Evolutionary conservation across 1,284 basidiomycete genomes (phyloP), one percentile per base, ranked within the genome.

Genomic region (Trichosporon faecale): DNA sequence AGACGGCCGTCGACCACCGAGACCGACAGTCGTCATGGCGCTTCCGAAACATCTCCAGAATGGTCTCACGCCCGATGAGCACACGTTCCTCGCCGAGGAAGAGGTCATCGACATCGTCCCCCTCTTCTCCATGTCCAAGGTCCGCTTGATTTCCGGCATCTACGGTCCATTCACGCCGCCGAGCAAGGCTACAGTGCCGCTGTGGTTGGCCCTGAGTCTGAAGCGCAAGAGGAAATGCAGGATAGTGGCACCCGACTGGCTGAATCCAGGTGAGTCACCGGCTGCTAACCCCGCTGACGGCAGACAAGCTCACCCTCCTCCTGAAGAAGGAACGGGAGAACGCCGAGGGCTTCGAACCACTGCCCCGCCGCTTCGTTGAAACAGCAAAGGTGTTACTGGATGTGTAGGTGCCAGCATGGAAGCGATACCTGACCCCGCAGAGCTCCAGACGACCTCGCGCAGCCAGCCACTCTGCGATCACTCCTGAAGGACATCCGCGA

Each of bases 91-190:
- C 65, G 91, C 94, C 0, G 91, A 88, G 27, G 91, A 95, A 74
- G 88, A 93, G 74, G 85, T 90, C 31, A 86, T 96, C 66, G 90
- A 93, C 72, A 91, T 95, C 71, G 86, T 93, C 0, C 94, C 94
- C 2, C 85, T 92, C 27, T 92, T 95, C 73, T 86, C 90, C 12
- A 95, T 95, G 92, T 91, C 93, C 76, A 88, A 87, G 73, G 93
- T 93, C 25, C 90, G 92, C 27, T 91, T 96, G 77, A 91, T 96
- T 71, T 60, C 94, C 91, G 94, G 94, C 66, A 89, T 91, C 69
- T 98, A 95, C 77, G 97, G 97, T 0, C 96, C 97, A 11, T 89
- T 99, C 67, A 86, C 90, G 14, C 96, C 97, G 6, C 95, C 96
- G 12, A 87, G 88, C 60, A 91, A 91, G 80, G 86, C 90, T 25